Evolutionary conservation across 371 early-diverging fungal genomes (phyloP).

Genomic region (Mucor plumbeus): DNA sequence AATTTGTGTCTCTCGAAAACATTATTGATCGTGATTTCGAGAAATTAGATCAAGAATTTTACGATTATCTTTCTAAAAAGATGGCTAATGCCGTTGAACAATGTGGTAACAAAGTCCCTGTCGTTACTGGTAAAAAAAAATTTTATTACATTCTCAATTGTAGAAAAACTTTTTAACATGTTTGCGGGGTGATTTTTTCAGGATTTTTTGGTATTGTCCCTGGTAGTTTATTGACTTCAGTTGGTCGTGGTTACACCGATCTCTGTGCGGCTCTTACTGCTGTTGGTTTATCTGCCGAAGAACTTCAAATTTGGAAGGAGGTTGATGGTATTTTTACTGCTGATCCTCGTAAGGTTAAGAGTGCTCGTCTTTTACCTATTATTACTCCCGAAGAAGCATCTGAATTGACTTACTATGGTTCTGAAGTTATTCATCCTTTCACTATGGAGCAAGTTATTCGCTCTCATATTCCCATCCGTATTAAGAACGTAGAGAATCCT

Average conservation of each 20-base stretch:
- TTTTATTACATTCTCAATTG: not conserved
- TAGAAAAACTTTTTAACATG: not conserved
- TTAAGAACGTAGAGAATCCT: slow-evolving; percentile 96
- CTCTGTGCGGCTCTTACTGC: slow-evolving; percentile 95
- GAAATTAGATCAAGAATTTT: slow-evolving; percentile 88
- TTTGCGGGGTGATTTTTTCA: slow-evolving; percentile 14
- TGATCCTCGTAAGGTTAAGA: slow-evolving; percentile 96
- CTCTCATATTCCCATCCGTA: slow-evolving; percentile 94
- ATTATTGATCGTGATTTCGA: slow-evolving; percentile 84
- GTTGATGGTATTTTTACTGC: slow-evolving; percentile 99
- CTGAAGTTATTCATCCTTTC: slow-evolving; percentile 98
- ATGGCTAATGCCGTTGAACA: slow-evolving; percentile 68
- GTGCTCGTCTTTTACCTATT: slow-evolving; percentile 85
- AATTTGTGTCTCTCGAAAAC: slow-evolving; percentile 85
- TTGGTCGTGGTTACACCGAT: slow-evolving; percentile 99
- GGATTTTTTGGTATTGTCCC: slow-evolving; percentile 97
- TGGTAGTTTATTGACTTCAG: slow-evolving; percentile 85
- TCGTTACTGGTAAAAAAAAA: slow-evolving; percentile 76
- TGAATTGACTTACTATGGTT: slow-evolving; percentile 98
- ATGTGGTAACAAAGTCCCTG: slow-evolving; percentile 77
- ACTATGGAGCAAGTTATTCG: slow-evolving; percentile 99
- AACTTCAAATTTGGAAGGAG: slow-evolving; percentile 98
- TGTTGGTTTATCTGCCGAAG: slow-evolving; percentile 85
- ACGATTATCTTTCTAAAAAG: slow-evolving; percentile 81
- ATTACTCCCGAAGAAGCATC: slow-evolving; percentile 98